Evolutionary conservation across 2,329 filamentous ascomycete species (phyloP).

Genomic region (Davidsoniella eucalypti): DNA sequence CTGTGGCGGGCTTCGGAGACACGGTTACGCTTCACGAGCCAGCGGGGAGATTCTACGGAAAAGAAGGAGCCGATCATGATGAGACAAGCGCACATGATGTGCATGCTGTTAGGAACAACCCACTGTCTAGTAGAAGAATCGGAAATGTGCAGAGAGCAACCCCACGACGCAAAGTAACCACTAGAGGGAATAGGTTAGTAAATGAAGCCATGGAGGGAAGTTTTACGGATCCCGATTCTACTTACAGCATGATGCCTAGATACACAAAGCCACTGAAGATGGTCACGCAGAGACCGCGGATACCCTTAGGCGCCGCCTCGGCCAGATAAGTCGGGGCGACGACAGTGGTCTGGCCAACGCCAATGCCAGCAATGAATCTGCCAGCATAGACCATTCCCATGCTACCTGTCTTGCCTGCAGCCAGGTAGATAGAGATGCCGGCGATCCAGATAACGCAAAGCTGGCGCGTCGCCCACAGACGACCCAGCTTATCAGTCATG

Average conservation of each 20-base stretch:
- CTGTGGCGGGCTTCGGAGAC: conserved; percentile 39
- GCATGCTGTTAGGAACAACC: conserved; percentile 56
- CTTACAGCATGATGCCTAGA: conserved; percentile 50
- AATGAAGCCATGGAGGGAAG: background rate
- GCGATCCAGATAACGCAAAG: conserved; percentile 41
- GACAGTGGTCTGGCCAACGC: conserved; percentile 50
- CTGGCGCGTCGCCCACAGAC: conserved; percentile 43
- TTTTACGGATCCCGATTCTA: background rate
- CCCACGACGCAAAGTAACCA: conserved; percentile 61
- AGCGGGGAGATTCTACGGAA: conserved; percentile 54
- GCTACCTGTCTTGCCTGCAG: conserved; percentile 31
- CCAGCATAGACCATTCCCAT: conserved; percentile 45
- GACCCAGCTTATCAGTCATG: conserved; percentile 43
- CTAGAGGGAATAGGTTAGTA: conserved; percentile 1
- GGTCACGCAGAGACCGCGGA: conserved; percentile 57
- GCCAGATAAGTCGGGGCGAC: conserved; percentile 57
- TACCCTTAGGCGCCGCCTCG: conserved; percentile 51
- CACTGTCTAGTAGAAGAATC: conserved; percentile 32
- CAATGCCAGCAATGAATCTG: conserved; percentile 48
- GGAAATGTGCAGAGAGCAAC: conserved; percentile 33
- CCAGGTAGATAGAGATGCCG: conserved; percentile 42
- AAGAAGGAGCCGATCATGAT: conserved; percentile 56
- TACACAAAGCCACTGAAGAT: conserved; percentile 44
- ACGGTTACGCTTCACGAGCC: conserved; percentile 47
- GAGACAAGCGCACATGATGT: conserved; percentile 60